Base-by-base conservation (phyloP, 768 basidiomycete genomes). In the Suillus fuscotomentosus region DNA sequence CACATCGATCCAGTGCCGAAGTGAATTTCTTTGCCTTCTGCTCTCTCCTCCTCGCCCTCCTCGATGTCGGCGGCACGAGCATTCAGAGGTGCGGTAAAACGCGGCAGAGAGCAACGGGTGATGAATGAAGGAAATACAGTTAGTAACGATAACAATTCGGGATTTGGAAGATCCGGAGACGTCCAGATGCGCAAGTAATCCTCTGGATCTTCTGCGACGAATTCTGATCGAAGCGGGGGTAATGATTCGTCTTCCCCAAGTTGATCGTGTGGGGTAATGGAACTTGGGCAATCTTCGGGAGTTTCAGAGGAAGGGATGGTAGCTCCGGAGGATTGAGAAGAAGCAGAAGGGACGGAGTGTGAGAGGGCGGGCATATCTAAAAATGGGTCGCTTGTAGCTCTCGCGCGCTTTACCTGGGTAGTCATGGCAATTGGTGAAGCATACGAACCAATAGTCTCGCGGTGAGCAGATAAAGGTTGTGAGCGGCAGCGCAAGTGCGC, bases 1-100 rank as follows among this genome's bases (percentile, higher is more conserved):
- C 90, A 92, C 85, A 96, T 89, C 55, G 83, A 80, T 9, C 94
- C 94, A n/a, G 94, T 95, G 22, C 94, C 94, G 73, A 87, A 86
- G 38, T 83, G 84, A 64, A 94, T 82, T 42, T 83, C 83, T 62
- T 83, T 84, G 65, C 80, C 81, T 68, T 86, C 85, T 20, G 73
- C 78, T 43, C 81, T 78, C 54, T 84, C 82, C 57, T 86, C 85
- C 62, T 84, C 84, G 31, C 86, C 91, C 72, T 89, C 89, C 74
- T 93, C 92, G 41, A 91, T 77, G 72, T 93, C 92, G 38, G 79
- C 68, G 54, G 73, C 77, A 48, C 82, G 81, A 65, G 75, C 63
- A 68, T 71, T 77, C 42, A 70, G 64, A 22, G 75, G 64, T 24
- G 70, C 74, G 38, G 86, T 82, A 77, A 96, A 95, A 47, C 93